phyloP scores from a whole-genome alignment of 805 yeast genomes.

The Kodamaea hsintzibuensis region DNA sequence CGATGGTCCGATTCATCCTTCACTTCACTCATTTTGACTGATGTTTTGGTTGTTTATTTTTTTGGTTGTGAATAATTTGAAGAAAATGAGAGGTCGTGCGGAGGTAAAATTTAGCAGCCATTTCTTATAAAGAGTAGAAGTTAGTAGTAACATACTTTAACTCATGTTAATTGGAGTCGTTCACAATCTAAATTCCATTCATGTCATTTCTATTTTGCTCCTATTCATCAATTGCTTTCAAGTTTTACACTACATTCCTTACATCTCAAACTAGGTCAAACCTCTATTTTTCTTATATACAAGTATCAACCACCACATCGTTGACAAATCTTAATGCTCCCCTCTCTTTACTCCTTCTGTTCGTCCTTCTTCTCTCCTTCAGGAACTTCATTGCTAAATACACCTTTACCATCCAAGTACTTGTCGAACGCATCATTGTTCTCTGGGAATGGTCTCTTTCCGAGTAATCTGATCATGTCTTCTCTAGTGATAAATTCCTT shows the following conservation, averaged over 20 bases:
- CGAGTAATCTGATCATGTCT: slow-evolving; percentile 86
- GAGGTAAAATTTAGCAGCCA: background rate
- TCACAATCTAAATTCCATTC: too few relatives aligned
- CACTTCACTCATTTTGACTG: background rate
- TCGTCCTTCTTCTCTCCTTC: slow-evolving; percentile 26
- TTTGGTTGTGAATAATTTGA: background rate
- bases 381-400: slow-evolving; percentile 39
- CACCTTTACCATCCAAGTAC: slow-evolving; percentile 52
- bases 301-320: background rate
- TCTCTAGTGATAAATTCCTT: slow-evolving; percentile 93
- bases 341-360: background rate
- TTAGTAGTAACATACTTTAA: too few relatives aligned
- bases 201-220: too few relatives aligned
- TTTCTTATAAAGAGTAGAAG: background rate
- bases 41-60: background rate
- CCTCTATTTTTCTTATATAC: background rate
- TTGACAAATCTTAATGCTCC: background rate
- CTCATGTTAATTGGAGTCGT: too few relatives aligned
- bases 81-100: background rate
- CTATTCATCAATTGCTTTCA: too few relatives aligned
- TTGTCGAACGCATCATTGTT: slow-evolving; percentile 88
- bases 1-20: background rate
- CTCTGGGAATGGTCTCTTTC: slow-evolving; percentile 90
- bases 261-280: too few relatives aligned
- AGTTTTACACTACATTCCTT: too few relatives aligned